Evolutionary conservation across 306 rosid species (phyloP), one percentile per base, ranked within the genome.

Genomic region (Quercus glauca): DNA sequence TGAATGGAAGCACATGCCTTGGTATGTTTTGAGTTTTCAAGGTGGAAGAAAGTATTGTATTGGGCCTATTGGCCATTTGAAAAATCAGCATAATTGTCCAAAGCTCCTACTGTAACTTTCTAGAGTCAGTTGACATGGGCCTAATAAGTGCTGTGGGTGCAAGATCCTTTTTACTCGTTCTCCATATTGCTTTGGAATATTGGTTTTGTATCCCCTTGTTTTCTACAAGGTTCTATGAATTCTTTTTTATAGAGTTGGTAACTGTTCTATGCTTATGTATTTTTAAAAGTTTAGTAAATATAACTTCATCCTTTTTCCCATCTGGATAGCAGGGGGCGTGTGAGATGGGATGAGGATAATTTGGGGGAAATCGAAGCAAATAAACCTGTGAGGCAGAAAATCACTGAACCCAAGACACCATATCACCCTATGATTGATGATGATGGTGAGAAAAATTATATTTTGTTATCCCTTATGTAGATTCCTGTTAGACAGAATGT

Each of bases 321-420:
- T 81, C 74, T 76, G 64, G 77, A 78, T 60, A 25, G 73, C 80
- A 86, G 91, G 78, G 89, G 97, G 35, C 92, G 88, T 53, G 99
- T 95, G 75, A 89, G 90, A 76, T 95, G 99, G 99, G 89, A 95
- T 61, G 99, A 95, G 83, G 91, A 56, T 65, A 95, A 95, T 88
- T 76, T 95, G 78, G 98, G 83, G 73, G 95, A 90, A 64, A 95
- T 95, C 85, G 99, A 95, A 84, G 98, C 99, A 73, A 93, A 83
- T 86, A 95, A 95, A 83, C 99, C 99, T 74, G 97, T 89, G 80
- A 87, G 99, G 88, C 99, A 95, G 94, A 95, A 95, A 87, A 95
- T 95, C 81, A 93, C 97, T 75, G 99, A 95, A 81, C 99, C 99
- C 0, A 95, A 95, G 92, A 95, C 99, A 51, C 99, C 99, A 45